Evolutionary conservation across 768 basidiomycete species (phyloP), one percentile per base, ranked within the genome.

Genomic region (Russula abietina): DNA sequence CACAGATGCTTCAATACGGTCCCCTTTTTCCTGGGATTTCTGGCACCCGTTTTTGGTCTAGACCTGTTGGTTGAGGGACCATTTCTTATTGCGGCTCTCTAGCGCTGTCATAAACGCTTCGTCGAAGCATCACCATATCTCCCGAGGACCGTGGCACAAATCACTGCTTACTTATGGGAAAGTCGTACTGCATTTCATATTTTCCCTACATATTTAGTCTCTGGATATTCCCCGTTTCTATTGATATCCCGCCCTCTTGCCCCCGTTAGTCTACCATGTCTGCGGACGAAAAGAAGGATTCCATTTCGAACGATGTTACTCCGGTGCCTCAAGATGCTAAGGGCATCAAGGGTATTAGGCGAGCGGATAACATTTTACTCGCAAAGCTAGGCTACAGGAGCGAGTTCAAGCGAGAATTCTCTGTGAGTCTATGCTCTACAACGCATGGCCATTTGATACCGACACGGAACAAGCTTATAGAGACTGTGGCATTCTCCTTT

Each of bases 321-420:
- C 30, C 38, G 17, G 64, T 49, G 55, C 46, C 38, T 33, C 46
- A n/a, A 12, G 58, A 11, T 17, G 1, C n/a, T 2, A 22, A 38
- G n/a, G 24, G 14, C 19, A n/a, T 22, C 14, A 30, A 55, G 3
- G 2, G 12, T 22, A 19, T 52, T 38, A 61, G 60, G 19, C 59
- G 36, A 12, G 78, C 77, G 17, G 87, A 89, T 68, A 77, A 88
- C 70, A 75, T 69, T 5, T 75, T 80, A 46, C 81, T 89, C 22
- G 87, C 86, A 11, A 74, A 81, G 64, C 80, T 89, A 38, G 87
- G 88, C 11, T 89, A 89, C 71, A 87, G 79, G 75, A 78, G 80
- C 70, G 86, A 88, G 72, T 88, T 89, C 73, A 85, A 77, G 69
- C 83, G 88, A 57, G 85, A 89, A 72, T 89, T 89, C 70, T 84